Evolutionary conservation across 2,329 filamentous ascomycete genomes (phyloP).

Genomic region (Penicillium expansum): DNA sequence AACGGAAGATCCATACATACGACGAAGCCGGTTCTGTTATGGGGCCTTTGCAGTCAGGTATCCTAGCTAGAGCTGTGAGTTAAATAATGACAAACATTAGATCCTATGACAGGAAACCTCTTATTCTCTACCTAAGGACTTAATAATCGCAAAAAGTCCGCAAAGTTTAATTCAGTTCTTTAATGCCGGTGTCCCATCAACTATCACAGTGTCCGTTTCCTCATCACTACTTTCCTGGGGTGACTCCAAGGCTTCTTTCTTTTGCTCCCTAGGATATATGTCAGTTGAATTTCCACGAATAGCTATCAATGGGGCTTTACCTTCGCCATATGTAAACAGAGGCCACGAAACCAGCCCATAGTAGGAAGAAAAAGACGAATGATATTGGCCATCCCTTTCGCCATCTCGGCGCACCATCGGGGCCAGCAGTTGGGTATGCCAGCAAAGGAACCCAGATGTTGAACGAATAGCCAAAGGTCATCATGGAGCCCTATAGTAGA

Average conservation of each 20-base stretch:
- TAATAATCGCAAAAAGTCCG: no score
- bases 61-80: no score
- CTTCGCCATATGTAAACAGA: conserved; percentile 22
- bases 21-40: no score
- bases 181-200: neutral
- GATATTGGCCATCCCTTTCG: conserved; percentile 50
- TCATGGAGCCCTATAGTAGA: conserved; percentile 42
- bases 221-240: conserved; percentile 8
- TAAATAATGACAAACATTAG: no score
- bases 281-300: neutral
- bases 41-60: no score
- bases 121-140: no score
- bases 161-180: neutral
- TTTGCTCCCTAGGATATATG: conserved; percentile 4
- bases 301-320: neutral
- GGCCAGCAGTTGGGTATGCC: conserved; percentile 44
- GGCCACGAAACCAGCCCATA: conserved; percentile 38
- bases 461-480: conserved; percentile 49
- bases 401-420: conserved; percentile 48
- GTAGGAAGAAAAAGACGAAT: conserved; percentile 46
- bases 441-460: conserved; percentile 48
- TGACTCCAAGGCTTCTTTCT: neutral
- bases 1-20: no score
- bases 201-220: conserved; percentile 15
- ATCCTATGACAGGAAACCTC: no score